Percentiles rank a stretch among this genome's conserved stretches.
Evolutionary conservation across 495 filamentous ascomycete species (phyloP).

Genomic region (Entonaema liquescens): DNA sequence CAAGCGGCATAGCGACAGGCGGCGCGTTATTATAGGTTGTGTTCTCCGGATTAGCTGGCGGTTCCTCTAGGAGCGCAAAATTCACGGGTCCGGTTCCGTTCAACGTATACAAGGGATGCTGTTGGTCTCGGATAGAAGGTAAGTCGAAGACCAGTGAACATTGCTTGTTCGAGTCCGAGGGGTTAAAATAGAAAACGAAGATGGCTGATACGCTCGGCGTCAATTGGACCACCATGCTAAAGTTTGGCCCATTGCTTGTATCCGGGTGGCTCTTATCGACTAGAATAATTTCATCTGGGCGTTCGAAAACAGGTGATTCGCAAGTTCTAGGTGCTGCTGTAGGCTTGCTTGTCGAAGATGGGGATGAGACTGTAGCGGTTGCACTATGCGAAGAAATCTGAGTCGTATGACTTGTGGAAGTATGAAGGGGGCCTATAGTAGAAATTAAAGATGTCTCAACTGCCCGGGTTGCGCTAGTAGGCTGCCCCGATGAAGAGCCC

Average conservation of each 20-base stretch:
- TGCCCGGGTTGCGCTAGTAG: background rate
- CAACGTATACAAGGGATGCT: slow-evolving; percentile 54
- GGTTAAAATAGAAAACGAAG: slow-evolving; percentile 76
- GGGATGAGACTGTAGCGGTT: background rate
- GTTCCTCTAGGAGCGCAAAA: slow-evolving; percentile 56
- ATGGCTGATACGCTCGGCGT: slow-evolving; percentile 65
- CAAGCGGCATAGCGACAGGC: slow-evolving; percentile 44
- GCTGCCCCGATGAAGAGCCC: slow-evolving; percentile 9
- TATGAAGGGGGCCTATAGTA: slow-evolving; percentile 1
- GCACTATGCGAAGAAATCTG: background rate
- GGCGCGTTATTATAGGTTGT: slow-evolving; percentile 66
- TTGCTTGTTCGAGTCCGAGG: slow-evolving; percentile 62
- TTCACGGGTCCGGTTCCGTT: slow-evolving; percentile 65
- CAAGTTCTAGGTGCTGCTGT: slow-evolving; percentile 9
- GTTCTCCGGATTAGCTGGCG: slow-evolving; percentile 40
- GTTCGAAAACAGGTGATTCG: slow-evolving; percentile 19
- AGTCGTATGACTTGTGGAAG: background rate
- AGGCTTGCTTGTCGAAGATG: background rate
- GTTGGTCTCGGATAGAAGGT: slow-evolving; percentile 62
- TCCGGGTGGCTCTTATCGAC: slow-evolving; percentile 64
- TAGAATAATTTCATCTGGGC: slow-evolving; percentile 60
- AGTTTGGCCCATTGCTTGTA: slow-evolving; percentile 45
- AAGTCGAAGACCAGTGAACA: slow-evolving; percentile 71
- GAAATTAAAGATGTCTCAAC: slow-evolving; percentile 4
- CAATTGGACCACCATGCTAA: slow-evolving; percentile 65